Percentiles rank a stretch among this genome's conserved stretches.
phyloP scores from a whole-genome alignment of 148 eudicot species.

The Persicaria tinctoria region DNA sequence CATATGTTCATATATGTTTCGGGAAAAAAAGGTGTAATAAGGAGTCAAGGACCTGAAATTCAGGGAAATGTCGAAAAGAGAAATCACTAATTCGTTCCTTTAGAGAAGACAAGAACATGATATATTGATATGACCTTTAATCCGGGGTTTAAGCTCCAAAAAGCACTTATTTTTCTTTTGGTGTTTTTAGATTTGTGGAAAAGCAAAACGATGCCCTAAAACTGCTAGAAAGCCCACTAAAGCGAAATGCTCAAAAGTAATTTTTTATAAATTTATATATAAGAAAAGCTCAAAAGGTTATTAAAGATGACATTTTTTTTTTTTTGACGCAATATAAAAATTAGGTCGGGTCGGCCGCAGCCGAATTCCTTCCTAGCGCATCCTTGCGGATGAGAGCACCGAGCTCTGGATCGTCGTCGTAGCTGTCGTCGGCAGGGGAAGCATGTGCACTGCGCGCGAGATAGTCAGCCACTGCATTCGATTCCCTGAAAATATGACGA shows the following conservation, averaged over 20 bases:
- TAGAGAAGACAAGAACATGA: slow-evolving; percentile 3
- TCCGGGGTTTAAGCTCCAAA: slow-evolving; percentile 9
- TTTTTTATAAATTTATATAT: no score
- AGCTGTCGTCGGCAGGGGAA: no score
- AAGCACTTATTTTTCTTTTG: background rate
- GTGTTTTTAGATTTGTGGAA: background rate
- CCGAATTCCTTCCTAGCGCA: no score
- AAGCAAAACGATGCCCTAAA: background rate
- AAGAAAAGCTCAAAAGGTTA: background rate
- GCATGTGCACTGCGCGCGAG: no score
- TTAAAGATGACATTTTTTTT: background rate
- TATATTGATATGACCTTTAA: slow-evolving; percentile 11
- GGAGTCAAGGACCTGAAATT: slow-evolving; percentile 2
- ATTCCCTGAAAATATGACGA: no score
- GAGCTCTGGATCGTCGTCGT: no score
- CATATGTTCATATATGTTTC: background rate
- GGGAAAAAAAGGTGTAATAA: background rate
- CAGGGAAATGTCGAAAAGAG: slow-evolving; percentile 1
- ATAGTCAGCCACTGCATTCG: no score
- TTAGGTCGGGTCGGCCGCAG: no score
- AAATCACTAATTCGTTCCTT: background rate
- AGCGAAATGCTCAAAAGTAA: background rate
- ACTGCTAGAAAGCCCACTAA: background rate
- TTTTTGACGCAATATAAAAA: no score
- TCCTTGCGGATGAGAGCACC: no score